These are phyloP conservation scores for Podospora conica DNA, from an alignment of 495 filamentous ascomycete species.

Conservation along the genomic window DNA sequence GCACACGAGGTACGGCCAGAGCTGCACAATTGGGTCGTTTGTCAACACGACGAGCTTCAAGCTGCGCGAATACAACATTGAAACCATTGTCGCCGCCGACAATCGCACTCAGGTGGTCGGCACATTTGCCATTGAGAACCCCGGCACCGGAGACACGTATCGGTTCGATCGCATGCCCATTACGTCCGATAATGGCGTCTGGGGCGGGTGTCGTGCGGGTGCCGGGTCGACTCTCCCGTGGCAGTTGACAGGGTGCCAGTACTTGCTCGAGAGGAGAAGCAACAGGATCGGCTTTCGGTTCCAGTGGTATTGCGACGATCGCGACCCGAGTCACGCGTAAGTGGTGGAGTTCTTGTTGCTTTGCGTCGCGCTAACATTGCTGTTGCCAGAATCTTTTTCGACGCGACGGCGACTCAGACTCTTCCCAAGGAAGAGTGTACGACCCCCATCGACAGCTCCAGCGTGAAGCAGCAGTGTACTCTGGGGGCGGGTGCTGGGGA, in stretches of 20 bases:
- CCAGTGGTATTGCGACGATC: constrained; percentile 26
- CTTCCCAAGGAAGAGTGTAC: neutral
- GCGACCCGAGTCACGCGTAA: constrained; percentile 23
- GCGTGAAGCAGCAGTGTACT: neutral
- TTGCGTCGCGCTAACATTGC: neutral
- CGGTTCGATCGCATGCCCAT: constrained; percentile 8
- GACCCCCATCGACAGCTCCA: neutral
- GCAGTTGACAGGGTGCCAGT: constrained; percentile 11
- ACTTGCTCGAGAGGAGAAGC: constrained; percentile 9
- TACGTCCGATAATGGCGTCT: constrained; percentile 1
- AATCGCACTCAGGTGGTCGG: constrained; percentile 3
- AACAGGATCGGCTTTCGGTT: constrained; percentile 16
- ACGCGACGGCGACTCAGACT: constrained; percentile 2
- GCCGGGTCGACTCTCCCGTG: constrained; percentile 1
- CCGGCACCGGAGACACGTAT: constrained; percentile 16
- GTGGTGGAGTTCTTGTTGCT: neutral
- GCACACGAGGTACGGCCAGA: constrained; percentile 48
- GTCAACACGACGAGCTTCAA: constrained; percentile 16
- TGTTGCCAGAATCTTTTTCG: constrained; percentile 1
- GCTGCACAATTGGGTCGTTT: constrained; percentile 36
- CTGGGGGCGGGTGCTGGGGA: neutral
- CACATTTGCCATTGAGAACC: constrained; percentile 16
- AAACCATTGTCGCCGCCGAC: neutral
- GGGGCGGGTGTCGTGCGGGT: constrained; percentile 2
- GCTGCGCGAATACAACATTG: constrained; percentile 18